These are phyloP conservation scores for Ophiocordyceps camponoti-rufipedis DNA, from an alignment of 2,329 filamentous ascomycete genomes.

Conservation along the genomic window DNA sequence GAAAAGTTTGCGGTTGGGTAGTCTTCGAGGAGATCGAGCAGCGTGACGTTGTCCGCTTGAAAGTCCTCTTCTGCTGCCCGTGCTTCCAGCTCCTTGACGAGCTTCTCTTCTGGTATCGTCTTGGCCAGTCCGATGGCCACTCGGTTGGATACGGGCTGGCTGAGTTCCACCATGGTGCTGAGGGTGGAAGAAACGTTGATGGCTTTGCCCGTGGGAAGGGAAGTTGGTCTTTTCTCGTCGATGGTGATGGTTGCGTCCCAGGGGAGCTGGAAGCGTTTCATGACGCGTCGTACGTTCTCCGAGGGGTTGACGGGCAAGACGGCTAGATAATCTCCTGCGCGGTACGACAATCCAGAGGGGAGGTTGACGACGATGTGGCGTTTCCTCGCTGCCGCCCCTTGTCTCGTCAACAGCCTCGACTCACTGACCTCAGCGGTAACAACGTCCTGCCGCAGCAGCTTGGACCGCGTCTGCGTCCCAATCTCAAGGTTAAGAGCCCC, in stretches of 20 bases:
- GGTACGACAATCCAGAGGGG: constrained; percentile 46
- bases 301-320: constrained; percentile 53
- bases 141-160: constrained; percentile 53
- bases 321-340: constrained; percentile 59
- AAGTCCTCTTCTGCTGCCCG: constrained; percentile 19
- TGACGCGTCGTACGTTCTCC: constrained; percentile 40
- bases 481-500: constrained; percentile 25
- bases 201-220: constrained; percentile 34
- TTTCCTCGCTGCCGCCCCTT: constrained; percentile 30
- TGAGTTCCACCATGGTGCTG: constrained; percentile 53
- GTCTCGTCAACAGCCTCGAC: constrained; percentile 30
- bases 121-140: constrained; percentile 9
- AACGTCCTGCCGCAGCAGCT: constrained; percentile 43
- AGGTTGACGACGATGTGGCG: constrained; percentile 49
- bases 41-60: constrained; percentile 37
- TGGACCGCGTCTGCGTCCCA: constrained; percentile 29
- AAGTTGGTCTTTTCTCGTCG: constrained; percentile 27
- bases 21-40: constrained; percentile 52
- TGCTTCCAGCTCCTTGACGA: constrained; percentile 20
- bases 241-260: constrained; percentile 53
- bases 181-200: constrained; percentile 47
- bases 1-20: constrained; percentile 41
- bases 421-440: constrained; percentile 40
- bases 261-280: constrained; percentile 46
- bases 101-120: constrained; percentile 6